Conservation (phyloP, 306 rosid genomes). For the Delonix regia region DNA sequence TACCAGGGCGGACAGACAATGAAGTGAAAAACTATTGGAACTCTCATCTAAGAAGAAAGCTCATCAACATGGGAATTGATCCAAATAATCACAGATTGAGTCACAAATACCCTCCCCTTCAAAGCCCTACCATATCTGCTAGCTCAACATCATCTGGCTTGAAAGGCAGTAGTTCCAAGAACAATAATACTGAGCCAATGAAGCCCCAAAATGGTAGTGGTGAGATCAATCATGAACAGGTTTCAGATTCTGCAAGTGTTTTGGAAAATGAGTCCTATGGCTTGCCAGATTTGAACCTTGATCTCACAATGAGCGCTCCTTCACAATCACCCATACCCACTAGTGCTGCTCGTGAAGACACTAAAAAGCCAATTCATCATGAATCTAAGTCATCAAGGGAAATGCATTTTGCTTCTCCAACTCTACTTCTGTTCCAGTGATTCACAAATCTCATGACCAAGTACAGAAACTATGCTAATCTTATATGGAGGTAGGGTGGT, state of each 20-base stretch:
- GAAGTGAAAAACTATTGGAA: conserved; percentile 94
- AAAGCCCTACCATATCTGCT: conserved; percentile 21
- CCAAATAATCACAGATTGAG: conserved; percentile 67
- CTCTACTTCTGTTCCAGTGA: conserved; percentile 46
- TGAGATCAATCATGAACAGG: conserved; percentile 11
- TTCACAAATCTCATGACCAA: neutral
- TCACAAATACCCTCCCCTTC: neutral
- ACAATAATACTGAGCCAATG: neutral
- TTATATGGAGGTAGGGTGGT: neutral
- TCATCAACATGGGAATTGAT: conserved; percentile 65
- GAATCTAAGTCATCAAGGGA: conserved; percentile 33
- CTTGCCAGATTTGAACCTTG: conserved; percentile 71
- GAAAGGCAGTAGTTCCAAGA: neutral
- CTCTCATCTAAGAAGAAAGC: conserved; percentile 73
- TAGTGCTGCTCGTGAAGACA: conserved; percentile 19
- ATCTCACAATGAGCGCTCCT: conserved; percentile 45
- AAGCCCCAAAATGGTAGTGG: conserved; percentile 22
- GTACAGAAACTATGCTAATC: neutral
- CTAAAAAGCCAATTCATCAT: conserved; percentile 24
- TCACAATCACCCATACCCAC: neutral
- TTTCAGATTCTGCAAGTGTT: conserved; percentile 60
- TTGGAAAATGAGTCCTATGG: conserved; percentile 47
- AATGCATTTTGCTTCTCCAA: conserved; percentile 26
- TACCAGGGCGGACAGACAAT: conserved; percentile 84
- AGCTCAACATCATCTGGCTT: conserved; percentile 28